These are phyloP conservation scores for Claviceps cyperi DNA, from an alignment of 2,329 filamentous ascomycete genomes.

Conservation along the genomic window DNA sequence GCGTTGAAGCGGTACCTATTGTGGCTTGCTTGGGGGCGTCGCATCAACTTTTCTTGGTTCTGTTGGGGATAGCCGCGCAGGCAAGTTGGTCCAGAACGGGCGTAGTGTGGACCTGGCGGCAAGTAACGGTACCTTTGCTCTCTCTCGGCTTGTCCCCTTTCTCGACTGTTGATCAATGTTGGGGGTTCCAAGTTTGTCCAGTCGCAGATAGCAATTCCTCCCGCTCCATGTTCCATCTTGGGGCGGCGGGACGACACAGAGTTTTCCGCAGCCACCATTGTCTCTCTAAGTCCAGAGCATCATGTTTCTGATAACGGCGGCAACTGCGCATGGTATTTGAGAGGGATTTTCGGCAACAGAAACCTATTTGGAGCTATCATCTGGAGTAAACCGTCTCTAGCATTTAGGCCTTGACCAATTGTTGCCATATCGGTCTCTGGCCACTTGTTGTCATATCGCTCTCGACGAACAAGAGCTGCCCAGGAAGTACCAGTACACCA, in stretches of 20 bases:
- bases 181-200: not conserved
- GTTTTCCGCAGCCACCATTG: not conserved
- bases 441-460: no score
- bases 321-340: no score
- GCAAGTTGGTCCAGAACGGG: conserved; percentile 3
- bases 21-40: conserved; percentile 2
- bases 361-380: no score
- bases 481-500: not conserved
- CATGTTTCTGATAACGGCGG: no score
- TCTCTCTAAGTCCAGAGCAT: not conserved
- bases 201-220: not conserved
- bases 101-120: not conserved
- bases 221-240: not conserved
- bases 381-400: no score
- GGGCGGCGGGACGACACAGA: not conserved
- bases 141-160: not conserved
- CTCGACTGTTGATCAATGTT: not conserved
- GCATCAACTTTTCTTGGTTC: conserved; percentile 21
- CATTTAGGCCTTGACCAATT: no score
- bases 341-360: no score
- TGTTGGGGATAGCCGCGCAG: conserved; percentile 24
- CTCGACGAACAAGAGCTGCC: no score
- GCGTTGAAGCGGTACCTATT: not conserved
- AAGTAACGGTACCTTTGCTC: not conserved
- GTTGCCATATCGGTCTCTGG: no score